These are phyloP conservation scores for Pelargonium australe DNA, from an alignment of 441 rosid species.

Conservation along the genomic window DNA sequence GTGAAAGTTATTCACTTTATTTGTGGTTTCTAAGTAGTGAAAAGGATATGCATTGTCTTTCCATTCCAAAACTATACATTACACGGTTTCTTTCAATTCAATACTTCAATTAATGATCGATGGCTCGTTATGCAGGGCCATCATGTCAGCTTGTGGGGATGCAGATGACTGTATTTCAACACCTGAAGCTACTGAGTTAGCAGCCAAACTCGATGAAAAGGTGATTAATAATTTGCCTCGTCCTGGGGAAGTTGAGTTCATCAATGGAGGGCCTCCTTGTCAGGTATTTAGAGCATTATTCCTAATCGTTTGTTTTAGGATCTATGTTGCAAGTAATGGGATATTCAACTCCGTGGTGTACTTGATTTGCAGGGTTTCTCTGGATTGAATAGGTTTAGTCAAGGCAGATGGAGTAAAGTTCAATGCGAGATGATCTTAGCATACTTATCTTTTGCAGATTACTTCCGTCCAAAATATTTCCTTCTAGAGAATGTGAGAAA, in stretches of 20 bases:
- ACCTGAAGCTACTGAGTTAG: slow-evolving; percentile 59
- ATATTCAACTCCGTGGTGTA: not conserved
- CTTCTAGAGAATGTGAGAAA: slow-evolving; percentile 85
- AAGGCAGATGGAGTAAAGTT: slow-evolving; percentile 74
- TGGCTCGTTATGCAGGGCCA: slow-evolving; percentile 47
- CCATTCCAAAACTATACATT: too few species aligned
- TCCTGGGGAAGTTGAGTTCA: slow-evolving; percentile 90
- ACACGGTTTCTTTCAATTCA: too few species aligned
- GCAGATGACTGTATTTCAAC: slow-evolving; percentile 77
- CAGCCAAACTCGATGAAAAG: slow-evolving; percentile 48
- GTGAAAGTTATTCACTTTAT: too few species aligned
- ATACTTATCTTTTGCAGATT: slow-evolving; percentile 82
- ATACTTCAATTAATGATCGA: not conserved
- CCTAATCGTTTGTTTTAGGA: not conserved
- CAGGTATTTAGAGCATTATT: slow-evolving; percentile 38
- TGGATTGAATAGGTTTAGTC: slow-evolving; percentile 80
- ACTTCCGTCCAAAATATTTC: slow-evolving; percentile 80
- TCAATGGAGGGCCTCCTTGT: slow-evolving; percentile 98
- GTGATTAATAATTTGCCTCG: slow-evolving; percentile 51
- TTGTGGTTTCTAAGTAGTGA: too few species aligned
- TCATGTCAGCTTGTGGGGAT: slow-evolving; percentile 73
- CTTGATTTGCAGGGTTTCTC: slow-evolving; percentile 71
- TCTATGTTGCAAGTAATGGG: not conserved
- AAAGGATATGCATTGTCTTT: too few species aligned
- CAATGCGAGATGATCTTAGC: slow-evolving; percentile 90